Base-by-base conservation (phyloP, 495 filamentous ascomycete genomes). In the Aspergillus incahuasiensis region DNA sequence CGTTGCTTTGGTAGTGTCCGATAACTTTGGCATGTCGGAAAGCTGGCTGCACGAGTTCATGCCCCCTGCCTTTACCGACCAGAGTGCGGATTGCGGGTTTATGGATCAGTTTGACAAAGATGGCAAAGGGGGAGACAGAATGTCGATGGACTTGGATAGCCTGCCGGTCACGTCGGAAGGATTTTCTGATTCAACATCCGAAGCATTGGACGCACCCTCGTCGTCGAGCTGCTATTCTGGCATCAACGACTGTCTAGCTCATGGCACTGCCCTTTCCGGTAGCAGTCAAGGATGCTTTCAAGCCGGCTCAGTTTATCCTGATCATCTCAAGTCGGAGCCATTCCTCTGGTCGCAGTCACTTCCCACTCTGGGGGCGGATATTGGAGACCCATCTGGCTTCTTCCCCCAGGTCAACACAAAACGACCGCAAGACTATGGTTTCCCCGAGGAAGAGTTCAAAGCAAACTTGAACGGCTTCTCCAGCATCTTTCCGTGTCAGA, bases 41-140 rank as follows among this genome's bases (percentile, higher is more conserved):
- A 64, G 46, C 38, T 74, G 70, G 70, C 49, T 71, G 16, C 68
- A 69, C 32, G 65, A 68, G 25, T 59, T 70, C 24, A 63, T 67
- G 45, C 56, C 67, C 5, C 55, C 45, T 6, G 60, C 61, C 8
- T 49, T 64, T 13, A 41, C 54, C 6, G 61, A 65, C 11, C 11
- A 57, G 32, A 25, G 39, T 8, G 25, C 65, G 52, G 34, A 51
- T 48, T 21, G 57, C 38, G 42, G 61, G 1, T 40, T 63, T 6
- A 49, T 63, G 1, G 59, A 66, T 30, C 30, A 49, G 0, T 45
- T 65, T 1, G 15, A 55, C 3, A 60, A 38, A 38, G 58, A 19
- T 18, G 32, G 32, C 21, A 54, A 46, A 16, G 30, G 8, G 3
- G 55, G 54, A 12, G 54, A 25, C 18, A 38, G 19, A 16, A 25